Base-by-base conservation (phyloP, 108 stramenopile genomes). In the Hondaea fermentalgiana region DNA sequence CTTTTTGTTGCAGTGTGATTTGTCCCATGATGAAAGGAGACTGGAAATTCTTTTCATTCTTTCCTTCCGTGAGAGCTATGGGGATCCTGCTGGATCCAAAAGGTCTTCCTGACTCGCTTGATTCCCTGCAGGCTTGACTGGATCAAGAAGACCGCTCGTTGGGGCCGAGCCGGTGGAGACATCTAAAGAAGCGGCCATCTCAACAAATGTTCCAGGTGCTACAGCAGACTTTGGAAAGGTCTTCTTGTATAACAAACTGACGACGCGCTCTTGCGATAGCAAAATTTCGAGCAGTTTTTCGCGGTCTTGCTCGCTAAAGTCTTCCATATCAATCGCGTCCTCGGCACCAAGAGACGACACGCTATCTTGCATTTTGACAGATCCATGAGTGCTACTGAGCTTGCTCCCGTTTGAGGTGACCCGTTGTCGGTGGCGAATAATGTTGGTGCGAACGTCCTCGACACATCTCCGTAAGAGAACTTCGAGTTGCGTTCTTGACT, bases 231-330 rank as follows among this genome's bases (percentile, higher is more conserved):
- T 83, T 55, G 92, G 89, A 71, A 91, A 87, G 12, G 88, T 44
- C 90, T 91, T 92, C 72, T 87, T 49, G 28, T 93, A 92, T 42
- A 93, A 88, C 90, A 92, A 72, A 8, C 89, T 51, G 57, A 93
- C 88, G 14, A 93, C 93, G 17, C 93, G 91, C 64, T 93, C 93
- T 60, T 92, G 91, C 16, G 92, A 91, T n/a, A 93, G 72, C 35
- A 93, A 89, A 53, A 93, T 87, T 72, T 93, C 93, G 58, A 93
- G 43, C 0, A 88, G 58, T 35, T 87, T 72, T 51, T 91, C 90
- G 49, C 90, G 58, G 72, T 91, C 90, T 35, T 28, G 17, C 59
- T 72, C 60, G 43, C 42, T 60, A 57, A 91, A 91, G 44, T 88
- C 89, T 44, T 71, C 25, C n/a, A 19, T 58, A 44, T 87, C 76